These are phyloP conservation scores for Dissophora ornata DNA, from an alignment of 192 early-diverging fungal species.

Conservation along the genomic window DNA sequence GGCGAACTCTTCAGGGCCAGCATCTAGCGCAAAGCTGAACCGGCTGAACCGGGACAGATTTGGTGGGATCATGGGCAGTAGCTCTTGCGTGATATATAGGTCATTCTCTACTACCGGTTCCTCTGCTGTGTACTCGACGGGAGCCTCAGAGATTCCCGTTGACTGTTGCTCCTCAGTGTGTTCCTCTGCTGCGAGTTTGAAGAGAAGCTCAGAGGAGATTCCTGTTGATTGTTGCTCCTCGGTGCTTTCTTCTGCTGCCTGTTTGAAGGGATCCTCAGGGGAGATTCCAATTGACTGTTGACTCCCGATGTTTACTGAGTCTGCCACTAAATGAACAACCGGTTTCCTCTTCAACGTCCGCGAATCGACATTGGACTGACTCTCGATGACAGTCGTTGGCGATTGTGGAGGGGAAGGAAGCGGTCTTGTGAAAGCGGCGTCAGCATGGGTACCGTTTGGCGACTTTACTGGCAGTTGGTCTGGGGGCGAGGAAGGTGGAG, in stretches of 20 bases:
- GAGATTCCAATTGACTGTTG: no score
- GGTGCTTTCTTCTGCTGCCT: no score
- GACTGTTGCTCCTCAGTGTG: no score
- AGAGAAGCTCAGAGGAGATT: no score
- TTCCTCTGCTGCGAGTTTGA: no score
- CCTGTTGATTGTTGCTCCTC: no score
- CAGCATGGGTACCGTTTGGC: background rate
- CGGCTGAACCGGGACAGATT: conserved; percentile 14
- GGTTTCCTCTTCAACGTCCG: background rate
- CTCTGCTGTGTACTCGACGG: background rate
- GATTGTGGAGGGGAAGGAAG: conserved; percentile 41
- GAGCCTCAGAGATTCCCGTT: background rate
- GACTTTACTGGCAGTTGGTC: no score
- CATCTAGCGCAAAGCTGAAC: conserved; percentile 12
- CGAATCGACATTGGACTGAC: no score
- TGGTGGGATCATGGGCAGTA: background rate
- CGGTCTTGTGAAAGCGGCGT: background rate
- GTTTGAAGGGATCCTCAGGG: no score
- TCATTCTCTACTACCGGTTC: background rate
- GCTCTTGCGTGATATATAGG: background rate
- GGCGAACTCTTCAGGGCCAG: background rate
- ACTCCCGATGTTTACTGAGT: background rate
- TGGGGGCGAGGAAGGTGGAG: conserved; percentile 32
- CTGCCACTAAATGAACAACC: background rate
- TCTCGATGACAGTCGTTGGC: conserved; percentile 7